These are phyloP conservation scores for Magnaporthales sp. DNA, from an alignment of 2,329 filamentous ascomycete genomes.

Conservation along the genomic window DNA sequence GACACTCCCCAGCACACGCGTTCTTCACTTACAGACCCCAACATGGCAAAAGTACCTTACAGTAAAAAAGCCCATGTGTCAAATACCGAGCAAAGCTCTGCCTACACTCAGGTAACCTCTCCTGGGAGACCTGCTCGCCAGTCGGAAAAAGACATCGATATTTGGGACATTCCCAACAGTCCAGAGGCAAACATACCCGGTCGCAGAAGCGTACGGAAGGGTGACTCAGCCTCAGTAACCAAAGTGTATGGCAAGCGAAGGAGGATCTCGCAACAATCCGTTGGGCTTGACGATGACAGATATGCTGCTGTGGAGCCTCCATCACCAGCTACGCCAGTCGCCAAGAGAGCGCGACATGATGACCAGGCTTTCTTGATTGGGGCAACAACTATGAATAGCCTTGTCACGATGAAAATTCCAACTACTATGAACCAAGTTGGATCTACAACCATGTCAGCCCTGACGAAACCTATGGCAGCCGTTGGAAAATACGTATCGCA, in stretches of 20 bases:
- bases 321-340: neutral
- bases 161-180: slow-evolving; percentile 38
- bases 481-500: neutral
- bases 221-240: neutral
- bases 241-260: slow-evolving; percentile 13
- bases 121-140: slow-evolving; percentile 16
- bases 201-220: neutral
- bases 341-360: neutral
- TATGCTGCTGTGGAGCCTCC: neutral
- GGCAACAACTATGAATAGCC: neutral
- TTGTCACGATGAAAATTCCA: neutral
- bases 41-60: neutral
- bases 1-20: neutral
- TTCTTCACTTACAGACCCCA: neutral
- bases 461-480: neutral
- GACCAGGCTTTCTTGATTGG: neutral
- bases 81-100: slow-evolving; percentile 11
- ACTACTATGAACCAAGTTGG: neutral
- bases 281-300: neutral
- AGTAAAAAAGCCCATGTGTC: slow-evolving; percentile 10
- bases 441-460: neutral
- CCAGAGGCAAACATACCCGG: slow-evolving; percentile 14
- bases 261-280: slow-evolving; percentile 1
- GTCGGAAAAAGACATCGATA: slow-evolving; percentile 16
- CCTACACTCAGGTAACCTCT: slow-evolving; percentile 24